Base-by-base conservation (phyloP, 2,329 filamentous ascomycete species). In the Fusarium ambrosium region DNA sequence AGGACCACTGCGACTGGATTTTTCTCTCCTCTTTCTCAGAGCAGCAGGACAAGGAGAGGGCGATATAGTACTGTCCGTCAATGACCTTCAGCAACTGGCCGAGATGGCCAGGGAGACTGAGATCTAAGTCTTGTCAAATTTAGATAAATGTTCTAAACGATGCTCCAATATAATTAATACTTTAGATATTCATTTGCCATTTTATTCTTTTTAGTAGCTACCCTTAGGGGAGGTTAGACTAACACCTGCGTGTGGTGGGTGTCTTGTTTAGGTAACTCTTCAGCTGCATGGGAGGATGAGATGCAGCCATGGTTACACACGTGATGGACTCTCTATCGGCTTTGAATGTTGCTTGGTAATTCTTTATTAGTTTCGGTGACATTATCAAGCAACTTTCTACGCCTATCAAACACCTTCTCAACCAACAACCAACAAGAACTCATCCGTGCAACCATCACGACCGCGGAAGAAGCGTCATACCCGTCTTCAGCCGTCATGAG, bases 401-500 rank as follows among this genome's bases (percentile, higher is more conserved):
- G 24, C 36, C 56, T 56, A 39, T 37, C 60, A 62, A 55, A 37
- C 11, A 20, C 13, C 20, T 22, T 3, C 24, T 10, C 45, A 29
- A 51, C 45, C 45, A 29, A 51, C 45, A 48, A 63, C 37, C 59
- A 66, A 59, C 37, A 62, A 20, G 41, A 60, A 43, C 62, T 53
- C 29, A 36, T 39, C 41, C 22, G 27, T 18, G 29, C 39, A 48
- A 51, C 56, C 67, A 64, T 72, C 68, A 62, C 58, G 60, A 62
- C 13, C 29, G 41, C 62, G 59, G 60, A 53, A 32, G 27, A 29
- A 53, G 48, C 41, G 45, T 29, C 55, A 66, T 69, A 71, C 77
- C 77, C 75, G 73, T 66, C 48, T 66, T 14, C 71, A 81, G 62
- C 79, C 79, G 79, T 61, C 7, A 41, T 29, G 64, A 79, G 71